Conservation (phyloP, 805 yeast species). For the Dipodascus geniculatus region DNA sequence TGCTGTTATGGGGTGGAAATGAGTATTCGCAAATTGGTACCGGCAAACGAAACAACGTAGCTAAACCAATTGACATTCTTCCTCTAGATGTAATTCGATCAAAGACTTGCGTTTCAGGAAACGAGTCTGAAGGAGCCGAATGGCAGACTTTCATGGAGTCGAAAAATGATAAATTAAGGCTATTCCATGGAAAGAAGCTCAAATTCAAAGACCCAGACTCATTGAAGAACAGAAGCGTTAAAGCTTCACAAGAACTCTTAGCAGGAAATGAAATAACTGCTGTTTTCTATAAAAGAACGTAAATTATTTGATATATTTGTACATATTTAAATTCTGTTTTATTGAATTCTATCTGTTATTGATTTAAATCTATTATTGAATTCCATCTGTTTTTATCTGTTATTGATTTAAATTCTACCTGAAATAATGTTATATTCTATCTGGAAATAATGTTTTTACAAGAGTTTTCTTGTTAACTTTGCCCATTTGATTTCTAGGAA, state of each 20-base stretch:
- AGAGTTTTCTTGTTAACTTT: slow-evolving; percentile 25
- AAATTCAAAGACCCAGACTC: slow-evolving; percentile 21
- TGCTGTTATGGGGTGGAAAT: slow-evolving; percentile 76
- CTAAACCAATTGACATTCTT: slow-evolving; percentile 9
- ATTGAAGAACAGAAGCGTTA: slow-evolving; percentile 13
- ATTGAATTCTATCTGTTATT: no score
- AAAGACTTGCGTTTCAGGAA: background rate
- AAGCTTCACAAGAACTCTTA: slow-evolving; percentile 41
- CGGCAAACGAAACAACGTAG: slow-evolving; percentile 52
- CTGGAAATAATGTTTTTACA: slow-evolving; percentile 10
- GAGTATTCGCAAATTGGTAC: slow-evolving; percentile 75
- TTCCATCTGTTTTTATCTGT: no score
- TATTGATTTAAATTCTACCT: no score
- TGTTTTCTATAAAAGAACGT: slow-evolving; percentile 36
- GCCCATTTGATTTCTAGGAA: slow-evolving; percentile 27
- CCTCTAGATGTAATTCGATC: slow-evolving; percentile 5
- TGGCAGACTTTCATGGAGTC: background rate
- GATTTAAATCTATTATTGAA: no score
- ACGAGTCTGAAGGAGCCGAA: slow-evolving; percentile 3
- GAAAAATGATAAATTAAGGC: slow-evolving; percentile 23
- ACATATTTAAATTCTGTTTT: no score
- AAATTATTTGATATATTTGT: background rate
- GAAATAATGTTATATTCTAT: no score
- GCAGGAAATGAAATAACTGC: slow-evolving; percentile 58
- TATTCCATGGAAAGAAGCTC: slow-evolving; percentile 21